A percentile compares a stretch with the other conserved stretches of the same genome.
phyloP scores from a whole-genome alignment of 2,329 filamentous ascomycete genomes.

The Corynespora cassiicola region DNA sequence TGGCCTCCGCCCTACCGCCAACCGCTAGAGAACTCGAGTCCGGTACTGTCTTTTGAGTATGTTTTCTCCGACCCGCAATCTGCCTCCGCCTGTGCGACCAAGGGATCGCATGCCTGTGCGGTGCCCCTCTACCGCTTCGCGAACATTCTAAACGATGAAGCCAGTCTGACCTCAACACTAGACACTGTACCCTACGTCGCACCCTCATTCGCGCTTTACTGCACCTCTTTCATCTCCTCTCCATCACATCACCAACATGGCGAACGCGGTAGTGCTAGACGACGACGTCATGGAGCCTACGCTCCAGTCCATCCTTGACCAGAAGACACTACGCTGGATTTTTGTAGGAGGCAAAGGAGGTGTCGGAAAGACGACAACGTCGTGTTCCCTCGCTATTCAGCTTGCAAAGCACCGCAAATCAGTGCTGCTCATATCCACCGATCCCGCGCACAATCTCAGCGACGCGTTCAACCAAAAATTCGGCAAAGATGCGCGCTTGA shows the following conservation, averaged over 20 bases:
- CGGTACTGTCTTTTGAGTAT: too few species aligned
- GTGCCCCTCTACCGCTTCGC: too few species aligned
- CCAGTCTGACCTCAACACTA: too few species aligned
- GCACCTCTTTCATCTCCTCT: background rate
- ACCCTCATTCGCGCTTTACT: background rate
- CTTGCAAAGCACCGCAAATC: slow-evolving; percentile 93
- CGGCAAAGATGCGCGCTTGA: slow-evolving; percentile 92
- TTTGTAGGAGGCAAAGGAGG: slow-evolving; percentile 98
- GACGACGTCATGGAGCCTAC: slow-evolving; percentile 87
- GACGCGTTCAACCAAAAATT: slow-evolving; percentile 99
- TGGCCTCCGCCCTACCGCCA: background rate
- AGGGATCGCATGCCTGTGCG: too few species aligned
- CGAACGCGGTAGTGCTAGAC: slow-evolving; percentile 42
- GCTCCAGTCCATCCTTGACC: slow-evolving; percentile 92
- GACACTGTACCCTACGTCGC: too few species aligned
- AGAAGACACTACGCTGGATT: slow-evolving; percentile 96
- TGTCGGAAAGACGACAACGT: slow-evolving; percentile 99
- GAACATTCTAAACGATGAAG: too few species aligned
- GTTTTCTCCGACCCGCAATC: too few species aligned
- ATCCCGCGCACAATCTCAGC: slow-evolving; percentile 96
- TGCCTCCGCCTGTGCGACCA: too few species aligned
- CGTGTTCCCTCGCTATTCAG: slow-evolving; percentile 97
- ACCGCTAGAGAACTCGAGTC: too few species aligned
- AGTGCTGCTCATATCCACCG: slow-evolving; percentile 96
- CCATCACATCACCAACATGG: slow-evolving; percentile 41